phyloP scores from a whole-genome alignment of 2,329 filamentous ascomycete genomes.

The Alternaria dauci region DNA sequence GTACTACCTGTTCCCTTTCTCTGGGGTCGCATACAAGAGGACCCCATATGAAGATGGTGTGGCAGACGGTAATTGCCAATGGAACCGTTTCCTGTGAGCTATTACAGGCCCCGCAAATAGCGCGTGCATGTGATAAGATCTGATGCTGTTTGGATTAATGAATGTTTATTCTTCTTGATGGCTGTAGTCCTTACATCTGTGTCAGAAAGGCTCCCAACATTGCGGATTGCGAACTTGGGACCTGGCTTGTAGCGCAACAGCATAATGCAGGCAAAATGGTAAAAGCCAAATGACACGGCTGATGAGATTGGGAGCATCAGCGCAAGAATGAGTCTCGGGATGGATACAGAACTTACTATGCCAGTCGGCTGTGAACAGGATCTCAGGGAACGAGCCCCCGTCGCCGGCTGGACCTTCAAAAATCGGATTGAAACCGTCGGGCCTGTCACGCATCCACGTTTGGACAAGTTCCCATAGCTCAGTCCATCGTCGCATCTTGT shows the following conservation, averaged over 20 bases:
- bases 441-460: slow-evolving; percentile 35
- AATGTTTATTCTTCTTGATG: background rate
- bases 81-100: slow-evolving; percentile 37
- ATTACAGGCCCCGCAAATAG: slow-evolving; percentile 38
- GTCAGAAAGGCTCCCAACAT: slow-evolving; percentile 26
- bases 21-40: slow-evolving; percentile 29
- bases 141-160: slow-evolving; percentile 23
- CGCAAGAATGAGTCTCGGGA: no score
- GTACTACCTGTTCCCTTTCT: slow-evolving; percentile 34
- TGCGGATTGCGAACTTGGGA: slow-evolving; percentile 38
- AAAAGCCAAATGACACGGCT: slow-evolving; percentile 40
- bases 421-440: slow-evolving; percentile 41
- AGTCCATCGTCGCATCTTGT: slow-evolving; percentile 29
- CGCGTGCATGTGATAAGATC: slow-evolving; percentile 37
- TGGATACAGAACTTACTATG: slow-evolving; percentile 30
- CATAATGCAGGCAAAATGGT: slow-evolving; percentile 41
- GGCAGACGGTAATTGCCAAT: slow-evolving; percentile 34
- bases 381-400: slow-evolving; percentile 32
- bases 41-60: slow-evolving; percentile 41
- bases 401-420: slow-evolving; percentile 28
- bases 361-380: slow-evolving; percentile 45
- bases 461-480: slow-evolving; percentile 35
- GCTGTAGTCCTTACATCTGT: slow-evolving; percentile 28
- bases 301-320: background rate
- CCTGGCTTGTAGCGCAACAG: slow-evolving; percentile 43